phyloP scores from a whole-genome alignment of 306 rosid genomes.

The Cercis canadensis region DNA sequence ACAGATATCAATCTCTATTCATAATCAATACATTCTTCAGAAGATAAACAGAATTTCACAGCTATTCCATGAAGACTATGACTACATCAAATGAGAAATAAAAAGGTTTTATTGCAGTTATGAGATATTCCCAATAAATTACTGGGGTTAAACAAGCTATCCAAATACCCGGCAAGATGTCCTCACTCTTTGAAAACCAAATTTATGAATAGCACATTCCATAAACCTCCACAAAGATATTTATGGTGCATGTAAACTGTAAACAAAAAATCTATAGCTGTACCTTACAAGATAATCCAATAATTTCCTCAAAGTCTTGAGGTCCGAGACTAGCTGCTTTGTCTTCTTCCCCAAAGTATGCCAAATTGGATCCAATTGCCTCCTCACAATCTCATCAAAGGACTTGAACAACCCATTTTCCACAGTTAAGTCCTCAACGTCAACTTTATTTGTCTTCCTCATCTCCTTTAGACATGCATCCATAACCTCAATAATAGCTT shows the following conservation, averaged over 20 bases:
- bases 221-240: neutral
- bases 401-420: constrained; percentile 95
- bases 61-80: neutral
- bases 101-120: neutral
- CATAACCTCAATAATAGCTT: constrained; percentile 84
- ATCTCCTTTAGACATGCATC: constrained; percentile 95
- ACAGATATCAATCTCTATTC: constrained; percentile 36
- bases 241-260: neutral
- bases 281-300: constrained; percentile 94
- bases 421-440: constrained; percentile 85
- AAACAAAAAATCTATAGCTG: neutral
- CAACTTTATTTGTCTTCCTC: constrained; percentile 95
- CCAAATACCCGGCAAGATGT: neutral
- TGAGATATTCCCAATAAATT: neutral
- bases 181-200: constrained; percentile 11
- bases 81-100: neutral
- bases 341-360: constrained; percentile 92
- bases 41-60: neutral
- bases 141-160: neutral
- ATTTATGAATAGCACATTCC: neutral
- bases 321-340: constrained; percentile 89
- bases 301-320: constrained; percentile 86
- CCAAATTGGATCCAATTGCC: constrained; percentile 98
- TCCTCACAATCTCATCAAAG: constrained; percentile 92
- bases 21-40: constrained; percentile 27